Evolutionary conservation across 495 filamentous ascomycete species (phyloP).

Genomic region (Penicillium goetzii): DNA sequence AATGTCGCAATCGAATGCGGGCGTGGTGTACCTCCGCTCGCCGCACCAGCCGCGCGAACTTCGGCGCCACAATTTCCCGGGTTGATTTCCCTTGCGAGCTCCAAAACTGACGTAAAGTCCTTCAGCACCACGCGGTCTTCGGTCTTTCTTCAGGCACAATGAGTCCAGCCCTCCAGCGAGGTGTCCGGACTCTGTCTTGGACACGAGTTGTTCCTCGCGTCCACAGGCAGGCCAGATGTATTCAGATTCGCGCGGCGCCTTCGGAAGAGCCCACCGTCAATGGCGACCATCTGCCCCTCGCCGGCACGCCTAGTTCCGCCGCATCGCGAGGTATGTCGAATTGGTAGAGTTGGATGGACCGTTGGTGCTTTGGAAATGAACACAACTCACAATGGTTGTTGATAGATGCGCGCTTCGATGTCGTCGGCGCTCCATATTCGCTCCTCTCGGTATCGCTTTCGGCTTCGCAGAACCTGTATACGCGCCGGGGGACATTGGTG

Average conservation of each 20-base stretch:
- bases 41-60: slow-evolving; percentile 14
- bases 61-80: slow-evolving; percentile 39
- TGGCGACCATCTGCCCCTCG: slow-evolving; percentile 45
- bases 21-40: slow-evolving; percentile 22
- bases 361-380: neutral
- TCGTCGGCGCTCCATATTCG: slow-evolving; percentile 85
- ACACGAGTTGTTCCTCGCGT: slow-evolving; percentile 40
- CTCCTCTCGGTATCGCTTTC: slow-evolving; percentile 91
- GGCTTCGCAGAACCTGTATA: slow-evolving; percentile 90
- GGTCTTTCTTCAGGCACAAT: slow-evolving; percentile 31
- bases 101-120: slow-evolving; percentile 41
- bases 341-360: neutral
- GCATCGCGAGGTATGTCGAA: slow-evolving; percentile 44
- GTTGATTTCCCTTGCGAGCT: slow-evolving; percentile 22
- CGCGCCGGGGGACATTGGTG: slow-evolving; percentile 86
- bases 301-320: slow-evolving; percentile 43
- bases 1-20: slow-evolving; percentile 30
- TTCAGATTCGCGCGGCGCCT: slow-evolving; percentile 52
- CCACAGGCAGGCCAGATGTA: slow-evolving; percentile 41
- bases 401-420: slow-evolving; percentile 90
- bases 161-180: slow-evolving; percentile 45
- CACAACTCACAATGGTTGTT: neutral
- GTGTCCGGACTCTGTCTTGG: slow-evolving; percentile 45
- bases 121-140: slow-evolving; percentile 11
- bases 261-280: slow-evolving; percentile 43